A percentile compares a stretch with the other conserved stretches of the same genome.
These are phyloP conservation scores for Breviolum minutum DNA, from an alignment of 73 alveolate genomes.

Conservation along the genomic window DNA sequence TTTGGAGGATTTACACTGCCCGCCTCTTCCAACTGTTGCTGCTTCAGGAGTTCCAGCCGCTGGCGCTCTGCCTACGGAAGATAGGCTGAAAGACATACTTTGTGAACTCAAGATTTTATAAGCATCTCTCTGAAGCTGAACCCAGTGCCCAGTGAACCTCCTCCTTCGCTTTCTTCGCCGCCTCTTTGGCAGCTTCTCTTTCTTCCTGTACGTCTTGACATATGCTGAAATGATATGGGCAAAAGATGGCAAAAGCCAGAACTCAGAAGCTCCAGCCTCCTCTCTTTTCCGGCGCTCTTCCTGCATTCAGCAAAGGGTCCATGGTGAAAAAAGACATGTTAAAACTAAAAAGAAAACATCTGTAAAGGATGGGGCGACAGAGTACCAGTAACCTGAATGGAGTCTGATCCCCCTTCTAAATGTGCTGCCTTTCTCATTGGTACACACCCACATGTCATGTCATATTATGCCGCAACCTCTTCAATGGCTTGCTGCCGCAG, in stretches of 20 bases:
- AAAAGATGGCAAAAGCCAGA: no score
- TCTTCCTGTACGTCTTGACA: slow-evolving; percentile 38
- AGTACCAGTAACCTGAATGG: background rate
- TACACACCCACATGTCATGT: background rate
- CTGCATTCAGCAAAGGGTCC: background rate
- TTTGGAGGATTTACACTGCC: background rate
- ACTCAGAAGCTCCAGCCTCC: background rate
- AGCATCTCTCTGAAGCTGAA: background rate
- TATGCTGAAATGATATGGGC: background rate
- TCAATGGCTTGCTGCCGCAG: slow-evolving; percentile 49
- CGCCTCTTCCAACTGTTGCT: slow-evolving; percentile 66
- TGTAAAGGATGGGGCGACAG: background rate
- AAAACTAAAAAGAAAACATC: background rate
- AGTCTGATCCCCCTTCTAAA: background rate
- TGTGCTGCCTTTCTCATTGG: background rate
- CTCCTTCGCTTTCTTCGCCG: slow-evolving; percentile 83
- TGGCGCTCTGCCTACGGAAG: slow-evolving; percentile 67
- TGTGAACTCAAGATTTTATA: background rate
- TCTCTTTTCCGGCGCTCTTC: slow-evolving; percentile 26
- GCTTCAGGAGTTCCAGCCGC: slow-evolving; percentile 71
- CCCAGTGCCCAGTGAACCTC: slow-evolving; percentile 17
- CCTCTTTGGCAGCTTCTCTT: slow-evolving; percentile 72
- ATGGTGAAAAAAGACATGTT: no score
- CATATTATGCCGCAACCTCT: slow-evolving; percentile 1
- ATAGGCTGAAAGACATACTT: no score